These are phyloP conservation scores for Triticum dicoccoides DNA, from an alignment of 176 grass and related monocot species.

Conservation along the genomic window DNA sequence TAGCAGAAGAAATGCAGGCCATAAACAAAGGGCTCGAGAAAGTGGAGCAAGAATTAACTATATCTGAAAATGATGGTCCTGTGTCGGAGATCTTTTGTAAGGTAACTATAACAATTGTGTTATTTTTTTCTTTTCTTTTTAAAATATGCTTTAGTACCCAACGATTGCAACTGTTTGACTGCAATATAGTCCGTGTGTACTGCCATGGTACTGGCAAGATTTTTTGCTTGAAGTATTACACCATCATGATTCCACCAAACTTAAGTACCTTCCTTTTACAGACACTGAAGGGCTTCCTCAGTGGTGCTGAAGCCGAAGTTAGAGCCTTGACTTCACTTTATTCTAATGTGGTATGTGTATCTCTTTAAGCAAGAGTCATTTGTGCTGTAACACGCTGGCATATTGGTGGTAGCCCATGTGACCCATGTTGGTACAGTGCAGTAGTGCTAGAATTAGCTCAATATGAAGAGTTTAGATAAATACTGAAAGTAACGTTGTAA, in stretches of 20 bases:
- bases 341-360: conserved; percentile 83
- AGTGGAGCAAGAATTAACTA: conserved; percentile 93
- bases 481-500: background rate
- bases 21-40: conserved; percentile 97
- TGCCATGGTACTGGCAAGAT: background rate
- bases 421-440: background rate
- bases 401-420: background rate
- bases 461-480: background rate
- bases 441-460: background rate
- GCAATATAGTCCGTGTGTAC: background rate
- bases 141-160: conserved; percentile 9
- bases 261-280: conserved; percentile 41
- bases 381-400: background rate
- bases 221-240: conserved; percentile 5
- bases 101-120: conserved; percentile 38
- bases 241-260: background rate
- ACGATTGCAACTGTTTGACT: background rate
- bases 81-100: conserved; percentile 76
- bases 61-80: conserved; percentile 95
- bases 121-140: conserved; percentile 15
- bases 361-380: conserved; percentile 11
- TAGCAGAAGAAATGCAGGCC: conserved; percentile 99
- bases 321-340: conserved; percentile 90
- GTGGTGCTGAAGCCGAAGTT: conserved; percentile 89
- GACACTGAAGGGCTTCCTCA: conserved; percentile 89